phyloP scores from a whole-genome alignment of 192 early-diverging fungal genomes.

The Linnemannia zychae region DNA sequence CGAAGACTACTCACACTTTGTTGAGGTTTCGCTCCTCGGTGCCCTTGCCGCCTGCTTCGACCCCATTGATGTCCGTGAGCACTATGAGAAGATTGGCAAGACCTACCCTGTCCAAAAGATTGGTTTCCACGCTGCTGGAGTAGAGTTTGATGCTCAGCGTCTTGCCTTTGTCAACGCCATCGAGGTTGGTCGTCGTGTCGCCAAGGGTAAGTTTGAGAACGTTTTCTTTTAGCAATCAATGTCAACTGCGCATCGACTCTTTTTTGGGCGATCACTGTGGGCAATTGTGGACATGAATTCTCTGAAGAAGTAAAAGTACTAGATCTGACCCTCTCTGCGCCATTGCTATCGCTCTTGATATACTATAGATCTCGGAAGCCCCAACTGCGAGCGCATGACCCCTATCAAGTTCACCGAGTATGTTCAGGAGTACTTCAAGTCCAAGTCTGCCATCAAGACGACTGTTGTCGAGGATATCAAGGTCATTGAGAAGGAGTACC shows the following conservation, averaged over 20 bases:
- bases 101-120: constrained; percentile 72
- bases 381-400: constrained; percentile 91
- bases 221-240: neutral
- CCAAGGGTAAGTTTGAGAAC: constrained; percentile 60
- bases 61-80: constrained; percentile 86
- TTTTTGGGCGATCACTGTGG: neutral
- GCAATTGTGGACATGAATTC: neutral
- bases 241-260: constrained; percentile 1
- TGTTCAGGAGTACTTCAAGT: constrained; percentile 73
- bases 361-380: constrained; percentile 80
- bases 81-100: constrained; percentile 61
- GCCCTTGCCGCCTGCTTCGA: constrained; percentile 80
- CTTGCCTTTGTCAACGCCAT: constrained; percentile 74
- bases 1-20: constrained; percentile 74
- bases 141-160: constrained; percentile 52
- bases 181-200: constrained; percentile 79
- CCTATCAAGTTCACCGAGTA: constrained; percentile 80
- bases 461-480: constrained; percentile 78
- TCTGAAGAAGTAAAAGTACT: neutral
- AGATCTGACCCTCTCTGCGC: neutral
- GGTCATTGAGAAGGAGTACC: constrained; percentile 83
- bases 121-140: constrained; percentile 63
- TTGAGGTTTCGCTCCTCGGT: constrained; percentile 82
- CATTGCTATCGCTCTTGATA: neutral
- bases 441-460: constrained; percentile 65